Conservation (phyloP, 441 rosid genomes). For the Corymbia calophylla region DNA sequence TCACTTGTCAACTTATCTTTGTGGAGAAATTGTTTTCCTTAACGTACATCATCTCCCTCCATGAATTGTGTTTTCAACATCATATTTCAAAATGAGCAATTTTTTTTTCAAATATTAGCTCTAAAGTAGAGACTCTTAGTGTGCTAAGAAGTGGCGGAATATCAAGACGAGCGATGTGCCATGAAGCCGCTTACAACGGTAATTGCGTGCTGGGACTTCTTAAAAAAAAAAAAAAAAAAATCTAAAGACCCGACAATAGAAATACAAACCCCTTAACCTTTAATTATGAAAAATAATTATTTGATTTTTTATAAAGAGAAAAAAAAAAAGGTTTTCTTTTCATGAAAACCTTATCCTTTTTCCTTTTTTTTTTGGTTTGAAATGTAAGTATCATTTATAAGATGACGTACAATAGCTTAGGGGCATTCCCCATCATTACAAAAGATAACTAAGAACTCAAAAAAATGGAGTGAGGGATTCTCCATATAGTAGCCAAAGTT, state of each 20-base stretch:
- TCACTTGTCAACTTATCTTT: neutral
- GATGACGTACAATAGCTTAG: too few species aligned
- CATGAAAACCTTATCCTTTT: too few species aligned
- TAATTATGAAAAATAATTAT: too few species aligned
- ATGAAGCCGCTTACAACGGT: neutral
- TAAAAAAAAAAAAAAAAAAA: neutral
- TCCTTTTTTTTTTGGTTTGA: too few species aligned
- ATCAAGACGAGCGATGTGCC: neutral
- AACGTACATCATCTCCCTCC: neutral
- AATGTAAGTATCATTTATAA: too few species aligned
- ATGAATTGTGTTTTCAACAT: neutral
- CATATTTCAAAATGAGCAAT: neutral
- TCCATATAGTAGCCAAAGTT: too few species aligned
- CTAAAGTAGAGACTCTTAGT: neutral
- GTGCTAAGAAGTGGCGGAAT: neutral
- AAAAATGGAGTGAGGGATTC: too few species aligned
- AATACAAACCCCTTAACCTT: neutral
- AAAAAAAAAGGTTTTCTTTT: too few species aligned
- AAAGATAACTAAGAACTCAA: too few species aligned
- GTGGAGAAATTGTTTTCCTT: neutral
- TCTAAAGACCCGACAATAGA: neutral
- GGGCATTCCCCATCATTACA: too few species aligned
- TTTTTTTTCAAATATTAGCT: neutral
- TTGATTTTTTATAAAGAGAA: too few species aligned
- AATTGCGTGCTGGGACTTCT: neutral